Percentiles rank a stretch among this genome's conserved stretches.
Evolutionary conservation across 1,139 yeast genomes (phyloP).

Genomic region (Hansenula anomala): DNA sequence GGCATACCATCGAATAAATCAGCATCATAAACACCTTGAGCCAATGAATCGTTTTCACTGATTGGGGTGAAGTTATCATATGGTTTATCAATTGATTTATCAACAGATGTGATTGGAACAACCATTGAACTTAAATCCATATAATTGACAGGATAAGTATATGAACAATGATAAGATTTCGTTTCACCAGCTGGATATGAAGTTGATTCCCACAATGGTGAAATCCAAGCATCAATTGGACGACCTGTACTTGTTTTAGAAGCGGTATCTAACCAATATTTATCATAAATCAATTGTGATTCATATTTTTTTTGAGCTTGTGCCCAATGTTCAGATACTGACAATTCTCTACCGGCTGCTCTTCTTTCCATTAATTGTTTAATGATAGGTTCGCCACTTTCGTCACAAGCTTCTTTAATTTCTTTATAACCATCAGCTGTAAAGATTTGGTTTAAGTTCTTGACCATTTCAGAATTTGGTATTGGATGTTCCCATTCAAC

Average conservation of each 20-base stretch:
- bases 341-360: conserved; percentile 24
- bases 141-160: conserved; percentile 56
- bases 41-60: conserved; percentile 32
- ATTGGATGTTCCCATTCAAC: conserved; percentile 50
- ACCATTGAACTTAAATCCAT: conserved; percentile 53
- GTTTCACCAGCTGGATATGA: conserved; percentile 29
- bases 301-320: conserved; percentile 28
- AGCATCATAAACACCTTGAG: conserved; percentile 43
- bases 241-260: conserved; percentile 30
- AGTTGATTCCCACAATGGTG: conserved; percentile 43
- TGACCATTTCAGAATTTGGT: conserved; percentile 27
- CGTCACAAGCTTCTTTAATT: conserved; percentile 14
- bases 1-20: conserved; percentile 55
- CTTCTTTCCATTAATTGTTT: conserved; percentile 33
- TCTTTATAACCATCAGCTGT: conserved; percentile 28
- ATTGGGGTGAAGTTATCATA: conserved; percentile 24
- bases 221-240: conserved; percentile 41
- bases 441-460: conserved; percentile 31
- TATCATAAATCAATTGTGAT: conserved; percentile 28
- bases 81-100: conserved; percentile 36
- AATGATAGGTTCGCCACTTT: conserved; percentile 33
- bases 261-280: conserved; percentile 33
- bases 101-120: conserved; percentile 54
- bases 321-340: conserved; percentile 34
- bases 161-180: conserved; percentile 18